Evolutionary conservation across 495 filamentous ascomycete genomes (phyloP).

Genomic region (Tuber magnatum): DNA sequence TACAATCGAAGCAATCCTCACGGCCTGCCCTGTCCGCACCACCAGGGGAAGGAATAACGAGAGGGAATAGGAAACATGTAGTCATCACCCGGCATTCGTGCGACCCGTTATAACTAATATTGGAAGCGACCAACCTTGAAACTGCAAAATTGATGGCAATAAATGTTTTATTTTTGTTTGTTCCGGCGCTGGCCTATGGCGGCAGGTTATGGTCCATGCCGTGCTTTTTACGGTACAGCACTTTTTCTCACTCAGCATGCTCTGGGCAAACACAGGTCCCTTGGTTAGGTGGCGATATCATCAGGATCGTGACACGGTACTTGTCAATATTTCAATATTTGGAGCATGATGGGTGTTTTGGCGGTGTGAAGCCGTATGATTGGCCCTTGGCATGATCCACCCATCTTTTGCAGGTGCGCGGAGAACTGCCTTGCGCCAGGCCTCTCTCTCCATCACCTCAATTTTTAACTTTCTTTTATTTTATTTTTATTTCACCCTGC

Average conservation of each 20-base stretch:
- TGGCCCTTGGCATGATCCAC: constrained; percentile 24
- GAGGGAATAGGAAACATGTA: constrained; percentile 3
- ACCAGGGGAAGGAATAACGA: neutral
- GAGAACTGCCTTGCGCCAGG: constrained; percentile 33
- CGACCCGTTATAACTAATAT: neutral
- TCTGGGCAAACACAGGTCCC: neutral
- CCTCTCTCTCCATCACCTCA: constrained; percentile 27
- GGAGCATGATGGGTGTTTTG: constrained; percentile 10
- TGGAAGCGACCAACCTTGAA: constrained; percentile 1
- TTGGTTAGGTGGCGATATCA: neutral
- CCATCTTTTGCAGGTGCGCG: constrained; percentile 18
- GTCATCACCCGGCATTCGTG: constrained; percentile 1
- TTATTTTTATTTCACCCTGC: constrained; percentile 14
- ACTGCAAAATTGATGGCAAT: neutral
- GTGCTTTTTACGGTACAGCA: neutral
- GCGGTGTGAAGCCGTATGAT: constrained; percentile 23
- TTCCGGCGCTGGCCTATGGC: neutral
- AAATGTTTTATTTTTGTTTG: neutral
- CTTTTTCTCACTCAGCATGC: constrained; percentile 5
- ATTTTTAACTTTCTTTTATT: no score
- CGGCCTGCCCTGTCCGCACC: neutral
- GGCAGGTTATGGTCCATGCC: neutral
- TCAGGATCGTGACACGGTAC: neutral
- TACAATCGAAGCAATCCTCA: neutral
- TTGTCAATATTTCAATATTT: constrained; percentile 1